These are phyloP conservation scores for Kalaharituber pfeilii DNA, from an alignment of 2,329 filamentous ascomycete species.

Conservation along the genomic window DNA sequence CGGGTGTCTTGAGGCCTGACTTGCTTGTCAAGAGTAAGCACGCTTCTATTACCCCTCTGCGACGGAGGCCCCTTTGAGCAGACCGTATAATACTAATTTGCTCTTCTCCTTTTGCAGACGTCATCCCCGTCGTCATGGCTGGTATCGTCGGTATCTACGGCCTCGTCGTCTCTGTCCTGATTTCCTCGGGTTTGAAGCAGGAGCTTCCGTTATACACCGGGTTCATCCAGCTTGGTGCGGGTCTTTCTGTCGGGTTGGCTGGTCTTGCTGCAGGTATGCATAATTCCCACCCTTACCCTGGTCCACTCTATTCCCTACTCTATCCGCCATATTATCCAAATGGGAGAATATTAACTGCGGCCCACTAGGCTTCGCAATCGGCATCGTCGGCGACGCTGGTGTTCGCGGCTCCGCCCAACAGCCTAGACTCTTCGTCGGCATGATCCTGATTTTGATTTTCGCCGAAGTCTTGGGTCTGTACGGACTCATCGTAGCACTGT, in stretches of 20 bases:
- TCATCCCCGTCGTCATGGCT: slow-evolving; percentile 99
- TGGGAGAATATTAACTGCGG: slow-evolving; percentile 35
- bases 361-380: slow-evolving; percentile 70
- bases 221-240: slow-evolving; percentile 73
- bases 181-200: slow-evolving; percentile 63
- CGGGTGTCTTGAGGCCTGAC: slow-evolving; percentile 95
- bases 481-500: slow-evolving; percentile 91
- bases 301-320: background rate
- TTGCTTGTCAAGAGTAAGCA: slow-evolving; percentile 99
- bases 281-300: background rate
- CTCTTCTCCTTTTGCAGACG: slow-evolving; percentile 43
- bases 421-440: slow-evolving; percentile 79
- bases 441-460: slow-evolving; percentile 99
- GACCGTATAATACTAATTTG: slow-evolving; percentile 10
- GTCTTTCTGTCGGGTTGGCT: slow-evolving; percentile 63
- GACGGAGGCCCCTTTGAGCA: slow-evolving; percentile 6
- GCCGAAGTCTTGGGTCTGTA: slow-evolving; percentile 99
- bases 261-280: slow-evolving; percentile 55
- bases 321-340: background rate
- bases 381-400: slow-evolving; percentile 77
- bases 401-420: slow-evolving; percentile 73
- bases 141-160: slow-evolving; percentile 99
- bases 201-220: slow-evolving; percentile 57
- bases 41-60: slow-evolving; percentile 26
- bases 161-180: slow-evolving; percentile 71